phyloP scores from a whole-genome alignment of 768 basidiomycete genomes.

The Filobasidium wieringae region DNA sequence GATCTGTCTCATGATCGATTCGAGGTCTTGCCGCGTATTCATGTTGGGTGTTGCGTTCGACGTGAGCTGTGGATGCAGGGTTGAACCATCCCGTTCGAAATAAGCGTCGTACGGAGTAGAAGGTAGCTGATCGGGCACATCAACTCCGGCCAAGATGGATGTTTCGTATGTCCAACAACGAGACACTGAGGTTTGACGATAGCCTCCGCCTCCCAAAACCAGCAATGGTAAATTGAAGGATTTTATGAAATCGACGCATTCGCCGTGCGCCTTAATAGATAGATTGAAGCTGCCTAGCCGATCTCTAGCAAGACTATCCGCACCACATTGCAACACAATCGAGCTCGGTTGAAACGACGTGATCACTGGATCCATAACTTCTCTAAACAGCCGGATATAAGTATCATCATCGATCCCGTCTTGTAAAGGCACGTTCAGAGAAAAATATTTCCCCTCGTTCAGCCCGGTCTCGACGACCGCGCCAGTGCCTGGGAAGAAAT shows the following conservation, averaged over 20 bases:
- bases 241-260: conserved; percentile 94
- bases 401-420: conserved; percentile 97
- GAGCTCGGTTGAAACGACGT: conserved; percentile 72
- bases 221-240: conserved; percentile 81
- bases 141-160: conserved; percentile 69
- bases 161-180: conserved; percentile 99
- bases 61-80: conserved; percentile 73
- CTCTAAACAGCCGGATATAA: conserved; percentile 90
- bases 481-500: conserved; percentile 96
- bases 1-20: conserved; percentile 74
- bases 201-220: conserved; percentile 88
- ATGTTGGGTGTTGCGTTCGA: conserved; percentile 61
- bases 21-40: conserved; percentile 69
- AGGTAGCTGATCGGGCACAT: conserved; percentile 75
- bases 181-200: conserved; percentile 91
- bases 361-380: conserved; percentile 88
- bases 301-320: conserved; percentile 90
- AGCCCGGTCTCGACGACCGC: conserved; percentile 76
- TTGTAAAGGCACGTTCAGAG: conserved; percentile 82
- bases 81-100: conserved; percentile 48
- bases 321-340: conserved; percentile 94
- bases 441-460: conserved; percentile 84
- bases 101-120: conserved; percentile 81
- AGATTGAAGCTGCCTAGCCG: conserved; percentile 93
- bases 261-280: conserved; percentile 92